A percentile compares a stretch with the other conserved stretches of the same genome.
Evolutionary conservation across 208 protist genomes (phyloP).

Genomic region (Wallacemonas rigidus): DNA sequence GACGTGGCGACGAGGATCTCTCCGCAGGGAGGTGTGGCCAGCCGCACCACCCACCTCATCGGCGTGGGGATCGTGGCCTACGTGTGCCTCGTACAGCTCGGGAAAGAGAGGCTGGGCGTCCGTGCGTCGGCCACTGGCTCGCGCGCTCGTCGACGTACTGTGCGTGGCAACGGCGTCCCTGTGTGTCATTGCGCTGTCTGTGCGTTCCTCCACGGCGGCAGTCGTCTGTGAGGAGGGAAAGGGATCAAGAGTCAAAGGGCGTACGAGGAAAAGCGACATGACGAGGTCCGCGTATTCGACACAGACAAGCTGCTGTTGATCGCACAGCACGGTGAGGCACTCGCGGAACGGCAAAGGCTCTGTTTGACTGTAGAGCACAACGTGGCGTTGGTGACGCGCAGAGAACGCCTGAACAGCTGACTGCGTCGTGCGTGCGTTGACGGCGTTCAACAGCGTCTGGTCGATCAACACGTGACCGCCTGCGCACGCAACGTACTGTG

Average conservation of each 20-base stretch:
- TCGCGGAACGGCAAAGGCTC: slow-evolving; percentile 45
- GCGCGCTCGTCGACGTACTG: slow-evolving; percentile 1
- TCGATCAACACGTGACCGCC: slow-evolving; percentile 54
- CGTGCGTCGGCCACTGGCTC: slow-evolving; percentile 36
- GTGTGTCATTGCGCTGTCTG: background rate
- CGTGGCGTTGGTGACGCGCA: slow-evolving; percentile 36
- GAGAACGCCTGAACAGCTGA: slow-evolving; percentile 37
- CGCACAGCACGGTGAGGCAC: slow-evolving; percentile 37
- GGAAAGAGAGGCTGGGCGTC: slow-evolving; percentile 64
- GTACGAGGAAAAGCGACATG: slow-evolving; percentile 32
- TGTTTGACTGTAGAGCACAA: slow-evolving; percentile 58
- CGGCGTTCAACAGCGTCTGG: slow-evolving; percentile 24
- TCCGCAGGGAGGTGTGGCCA: background rate
- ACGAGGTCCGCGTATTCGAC: slow-evolving; percentile 60
- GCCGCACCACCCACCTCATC: no score
- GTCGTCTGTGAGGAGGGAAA: slow-evolving; percentile 5
- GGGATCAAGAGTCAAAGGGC: slow-evolving; percentile 20
- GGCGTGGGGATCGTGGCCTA: no score
- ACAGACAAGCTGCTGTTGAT: slow-evolving; percentile 42
- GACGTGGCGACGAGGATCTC: slow-evolving; percentile 18
- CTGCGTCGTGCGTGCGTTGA: slow-evolving; percentile 15
- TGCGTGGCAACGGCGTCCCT: background rate
- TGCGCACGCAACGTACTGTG: slow-evolving; percentile 46
- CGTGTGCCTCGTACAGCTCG: slow-evolving; percentile 16
- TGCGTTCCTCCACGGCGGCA: background rate